phyloP scores from a whole-genome alignment of 2,329 filamentous ascomycete genomes.

The Albophoma yamanashiensis region DNA sequence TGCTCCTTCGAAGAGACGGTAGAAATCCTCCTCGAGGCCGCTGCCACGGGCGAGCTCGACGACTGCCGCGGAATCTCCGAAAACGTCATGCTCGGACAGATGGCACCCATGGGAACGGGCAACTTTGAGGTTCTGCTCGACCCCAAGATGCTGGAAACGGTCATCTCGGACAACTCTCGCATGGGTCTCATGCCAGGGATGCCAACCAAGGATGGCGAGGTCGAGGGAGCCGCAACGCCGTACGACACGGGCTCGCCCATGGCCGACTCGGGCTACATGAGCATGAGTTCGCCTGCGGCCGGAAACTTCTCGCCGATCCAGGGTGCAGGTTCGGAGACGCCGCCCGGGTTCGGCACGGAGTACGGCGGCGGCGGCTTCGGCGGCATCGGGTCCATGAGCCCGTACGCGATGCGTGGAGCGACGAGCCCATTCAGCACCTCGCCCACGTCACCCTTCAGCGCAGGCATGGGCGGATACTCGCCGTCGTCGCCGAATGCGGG shows the following conservation, averaged over 20 bases:
- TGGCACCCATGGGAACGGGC: constrained; percentile 94
- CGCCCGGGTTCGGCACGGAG: constrained; percentile 53
- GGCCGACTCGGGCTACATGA: constrained; percentile 57
- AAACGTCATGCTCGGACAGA: constrained; percentile 95
- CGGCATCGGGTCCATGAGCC: constrained; percentile 44
- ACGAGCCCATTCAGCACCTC: constrained; percentile 71
- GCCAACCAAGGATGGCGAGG: constrained; percentile 61
- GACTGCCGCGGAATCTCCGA: constrained; percentile 98
- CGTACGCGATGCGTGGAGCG: constrained; percentile 49
- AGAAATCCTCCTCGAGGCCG: constrained; percentile 93
- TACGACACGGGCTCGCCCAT: constrained; percentile 84
- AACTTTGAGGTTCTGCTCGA: constrained; percentile 92
- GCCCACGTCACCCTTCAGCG: constrained; percentile 51
- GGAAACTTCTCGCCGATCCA: constrained; percentile 71
- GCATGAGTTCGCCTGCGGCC: constrained; percentile 50
- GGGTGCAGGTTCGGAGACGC: constrained; percentile 59
- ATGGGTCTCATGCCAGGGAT: constrained; percentile 74
- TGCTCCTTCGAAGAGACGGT: constrained; percentile 99
- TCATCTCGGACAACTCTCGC: constrained; percentile 84
- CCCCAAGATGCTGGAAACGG: constrained; percentile 89
- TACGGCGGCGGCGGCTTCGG: constrained; percentile 44
- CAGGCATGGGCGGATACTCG: constrained; percentile 53
- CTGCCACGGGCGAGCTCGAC: constrained; percentile 87
- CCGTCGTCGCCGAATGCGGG: constrained; percentile 63
- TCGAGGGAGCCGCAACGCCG: constrained; percentile 81